Conservation (phyloP, 176 grass and related monocot genomes). For the Cocos nucifera region DNA sequence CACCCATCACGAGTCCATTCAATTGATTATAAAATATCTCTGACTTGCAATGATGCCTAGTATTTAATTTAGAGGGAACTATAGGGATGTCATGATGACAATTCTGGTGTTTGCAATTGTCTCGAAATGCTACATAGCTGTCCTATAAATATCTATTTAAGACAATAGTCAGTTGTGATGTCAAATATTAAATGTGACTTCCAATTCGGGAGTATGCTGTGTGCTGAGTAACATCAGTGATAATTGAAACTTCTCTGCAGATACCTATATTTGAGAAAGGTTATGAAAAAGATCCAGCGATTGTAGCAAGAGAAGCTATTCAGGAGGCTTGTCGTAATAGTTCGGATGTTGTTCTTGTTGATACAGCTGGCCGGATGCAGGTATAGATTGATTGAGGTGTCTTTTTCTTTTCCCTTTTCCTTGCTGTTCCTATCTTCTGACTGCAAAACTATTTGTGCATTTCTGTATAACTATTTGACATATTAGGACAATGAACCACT, state of each 20-base stretch:
- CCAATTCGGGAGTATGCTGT: too few relatives aligned
- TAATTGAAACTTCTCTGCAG: constrained; percentile 14
- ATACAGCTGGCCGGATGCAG: constrained; percentile 93
- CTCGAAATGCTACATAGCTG: too few relatives aligned
- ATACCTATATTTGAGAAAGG: constrained; percentile 97
- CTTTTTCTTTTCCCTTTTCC: not conserved
- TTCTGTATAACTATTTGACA: constrained; percentile 2
- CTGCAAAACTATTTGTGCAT: constrained; percentile 4
- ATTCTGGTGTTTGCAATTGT: too few relatives aligned
- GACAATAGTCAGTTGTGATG: too few relatives aligned
- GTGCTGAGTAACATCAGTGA: too few relatives aligned
- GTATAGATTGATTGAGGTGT: constrained; percentile 18
- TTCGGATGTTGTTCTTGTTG: constrained; percentile 88
- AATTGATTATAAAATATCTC: too few relatives aligned
- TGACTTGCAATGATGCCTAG: too few relatives aligned
- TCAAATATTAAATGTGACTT: too few relatives aligned
- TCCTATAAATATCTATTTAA: too few relatives aligned
- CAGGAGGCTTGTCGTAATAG: constrained; percentile 69
- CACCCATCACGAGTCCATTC: too few relatives aligned
- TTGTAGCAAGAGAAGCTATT: constrained; percentile 89
- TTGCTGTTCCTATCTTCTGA: not conserved
- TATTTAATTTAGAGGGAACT: too few relatives aligned
- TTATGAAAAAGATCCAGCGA: constrained; percentile 86
- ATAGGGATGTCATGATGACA: too few relatives aligned
- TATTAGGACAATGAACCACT: constrained; percentile 90